These are phyloP conservation scores for Leccinum boreale DNA, from an alignment of 768 basidiomycete genomes.

Conservation along the genomic window DNA sequence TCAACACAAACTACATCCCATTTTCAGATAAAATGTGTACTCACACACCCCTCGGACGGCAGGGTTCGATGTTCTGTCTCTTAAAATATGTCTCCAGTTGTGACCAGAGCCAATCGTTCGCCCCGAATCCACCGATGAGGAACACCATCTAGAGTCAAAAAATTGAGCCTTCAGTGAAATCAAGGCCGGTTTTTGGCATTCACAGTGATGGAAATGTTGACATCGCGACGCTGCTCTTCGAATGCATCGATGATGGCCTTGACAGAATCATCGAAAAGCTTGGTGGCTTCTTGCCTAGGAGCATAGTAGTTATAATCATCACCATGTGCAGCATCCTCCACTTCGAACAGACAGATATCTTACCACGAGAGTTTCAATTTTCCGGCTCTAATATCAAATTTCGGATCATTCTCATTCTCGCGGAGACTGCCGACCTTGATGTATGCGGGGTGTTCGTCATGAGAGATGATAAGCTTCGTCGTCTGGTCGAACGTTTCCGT, in stretches of 20 bases:
- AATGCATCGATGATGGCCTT: slow-evolving; percentile 31
- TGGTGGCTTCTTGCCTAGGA: slow-evolving; percentile 33
- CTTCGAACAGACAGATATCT: background rate
- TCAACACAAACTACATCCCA: background rate
- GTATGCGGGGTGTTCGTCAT: slow-evolving; percentile 31
- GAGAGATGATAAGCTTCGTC: slow-evolving; percentile 38
- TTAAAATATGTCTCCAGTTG: slow-evolving; percentile 36
- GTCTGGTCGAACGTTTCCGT: slow-evolving; percentile 33
- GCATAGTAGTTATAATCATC: background rate
- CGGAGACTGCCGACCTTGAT: slow-evolving; percentile 37
- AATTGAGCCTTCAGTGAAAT: background rate
- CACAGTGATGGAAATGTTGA: slow-evolving; percentile 28
- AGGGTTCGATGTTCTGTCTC: slow-evolving; percentile 36
- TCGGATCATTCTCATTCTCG: slow-evolving; percentile 34
- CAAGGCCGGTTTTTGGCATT: background rate
- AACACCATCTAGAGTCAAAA: slow-evolving; percentile 25
- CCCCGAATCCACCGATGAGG: slow-evolving; percentile 51
- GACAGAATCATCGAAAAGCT: slow-evolving; percentile 43
- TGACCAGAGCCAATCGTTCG: slow-evolving; percentile 43
- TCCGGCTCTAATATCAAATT: slow-evolving; percentile 31
- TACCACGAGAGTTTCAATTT: slow-evolving; percentile 35
- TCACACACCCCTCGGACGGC: slow-evolving; percentile 46
- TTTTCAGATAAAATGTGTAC: slow-evolving; percentile 24
- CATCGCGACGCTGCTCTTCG: slow-evolving; percentile 21
- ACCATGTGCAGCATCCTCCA: background rate